phyloP scores from a whole-genome alignment of 73 alveolate species.

The Effrenium voratum region DNA sequence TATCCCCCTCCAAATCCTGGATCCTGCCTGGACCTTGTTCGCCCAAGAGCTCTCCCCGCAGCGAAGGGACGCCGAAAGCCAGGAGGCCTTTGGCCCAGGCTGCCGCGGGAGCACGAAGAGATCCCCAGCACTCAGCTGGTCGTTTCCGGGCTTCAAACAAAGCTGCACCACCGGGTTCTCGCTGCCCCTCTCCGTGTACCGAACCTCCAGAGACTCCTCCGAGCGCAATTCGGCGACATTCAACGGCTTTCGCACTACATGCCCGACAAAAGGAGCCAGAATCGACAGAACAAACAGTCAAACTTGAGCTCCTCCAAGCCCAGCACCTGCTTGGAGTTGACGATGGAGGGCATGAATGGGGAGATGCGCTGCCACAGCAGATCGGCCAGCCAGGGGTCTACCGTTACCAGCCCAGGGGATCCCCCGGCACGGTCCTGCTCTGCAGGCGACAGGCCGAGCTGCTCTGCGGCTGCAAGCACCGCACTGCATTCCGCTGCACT shows the following conservation, averaged over 20 bases:
- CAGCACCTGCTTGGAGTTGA: conserved; percentile 14
- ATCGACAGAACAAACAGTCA: too few relatives aligned
- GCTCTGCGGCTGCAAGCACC: conserved; percentile 23
- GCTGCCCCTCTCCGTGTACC: too few relatives aligned
- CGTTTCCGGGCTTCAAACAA: conserved; percentile 40
- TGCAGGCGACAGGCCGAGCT: conserved; percentile 23
- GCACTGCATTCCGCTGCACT: conserved; percentile 30
- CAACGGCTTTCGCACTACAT: too few relatives aligned
- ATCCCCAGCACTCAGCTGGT: conserved; percentile 21
- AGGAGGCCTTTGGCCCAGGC: conserved; percentile 17
- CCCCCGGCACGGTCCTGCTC: conserved; percentile 40
- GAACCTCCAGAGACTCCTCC: too few relatives aligned
- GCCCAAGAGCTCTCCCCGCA: conserved; percentile 35
- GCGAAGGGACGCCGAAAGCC: conserved; percentile 27
- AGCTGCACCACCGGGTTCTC: conserved; percentile 22
- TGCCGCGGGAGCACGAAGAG: conserved; percentile 1
- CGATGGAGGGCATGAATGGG: conserved; percentile 1
- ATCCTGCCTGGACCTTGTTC: not conserved
- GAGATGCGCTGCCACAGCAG: conserved; percentile 54
- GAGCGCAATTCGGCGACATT: too few relatives aligned
- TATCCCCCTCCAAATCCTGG: too few relatives aligned
- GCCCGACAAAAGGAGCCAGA: too few relatives aligned
- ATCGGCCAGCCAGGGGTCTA: conserved; percentile 62
- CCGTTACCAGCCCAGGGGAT: conserved; percentile 2
- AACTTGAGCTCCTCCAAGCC: conserved; percentile 40